Evolutionary conservation across 2,329 filamentous ascomycete genomes (phyloP), one percentile per base, ranked within the genome.

Genomic region (Pseudogymnoascus sp.): DNA sequence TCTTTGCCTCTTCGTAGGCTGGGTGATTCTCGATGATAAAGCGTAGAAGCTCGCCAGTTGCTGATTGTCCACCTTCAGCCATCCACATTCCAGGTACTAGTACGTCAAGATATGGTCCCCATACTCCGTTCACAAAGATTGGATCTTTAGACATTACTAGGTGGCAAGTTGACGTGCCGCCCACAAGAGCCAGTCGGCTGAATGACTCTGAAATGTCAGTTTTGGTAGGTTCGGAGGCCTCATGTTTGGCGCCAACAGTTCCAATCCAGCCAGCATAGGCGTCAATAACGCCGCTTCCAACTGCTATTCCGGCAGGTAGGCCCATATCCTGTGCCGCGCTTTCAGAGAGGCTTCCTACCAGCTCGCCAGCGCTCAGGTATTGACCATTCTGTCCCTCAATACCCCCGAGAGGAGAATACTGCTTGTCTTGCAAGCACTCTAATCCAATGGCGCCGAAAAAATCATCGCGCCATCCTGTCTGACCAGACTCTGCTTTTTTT

Each of bases 241-340:
- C 87, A 40, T 93, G 82, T 76, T 97, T 97, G 65, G 95, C 93
- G 64, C 95, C 95, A n/a, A 99, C 95, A 1, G 95, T 97, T 65
- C 95, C 95, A 69, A 99, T 95, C 95, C 95, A 99, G 67, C 95
- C 95, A 65, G 95, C 95, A 72, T 99, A 99, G 17, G 95, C 95
- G 75, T 99, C 95, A 72, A 99, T 99, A 67, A 99, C 95, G 75
- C 93, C 93, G 72, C 91, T 96, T 62, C 95, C 95, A 63, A 99
- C 89, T 17, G 95, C 91, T 69, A 97, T 95, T 40, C 93, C 93
- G 19, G 88, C 82, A 4, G 88, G 88, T 2, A 99, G 83, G 7
- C 95, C 93, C 65, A 99, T 85, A 67, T 97, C 89, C 59, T 81
- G 77, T 15, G 89, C 91, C 5, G 95, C 93, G 71, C 89, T 89